Percentiles rank a stretch among this genome's conserved stretches.
Conservation (phyloP, 805 yeast genomes). For the Lachancea kluyveri region DNA sequence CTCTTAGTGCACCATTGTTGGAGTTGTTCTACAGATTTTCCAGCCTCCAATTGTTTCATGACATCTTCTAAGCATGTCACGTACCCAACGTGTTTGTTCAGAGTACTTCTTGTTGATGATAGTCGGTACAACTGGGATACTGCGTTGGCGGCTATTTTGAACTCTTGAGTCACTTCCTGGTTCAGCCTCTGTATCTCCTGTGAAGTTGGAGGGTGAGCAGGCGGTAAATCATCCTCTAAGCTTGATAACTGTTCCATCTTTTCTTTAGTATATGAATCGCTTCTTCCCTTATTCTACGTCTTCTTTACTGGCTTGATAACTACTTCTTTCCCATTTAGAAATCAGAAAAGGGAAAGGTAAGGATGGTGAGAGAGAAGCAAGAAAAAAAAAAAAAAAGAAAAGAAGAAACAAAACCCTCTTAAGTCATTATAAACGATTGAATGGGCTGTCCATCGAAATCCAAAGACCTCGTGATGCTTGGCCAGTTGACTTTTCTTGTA, state of each 20-base stretch:
- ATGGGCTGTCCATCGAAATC: no score
- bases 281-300: neutral
- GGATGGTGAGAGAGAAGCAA: no score
- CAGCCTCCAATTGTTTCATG: constrained; percentile 29
- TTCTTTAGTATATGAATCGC: neutral
- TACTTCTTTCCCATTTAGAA: no score
- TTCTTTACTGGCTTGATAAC: neutral
- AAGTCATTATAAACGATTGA: neutral
- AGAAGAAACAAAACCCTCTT: no score
- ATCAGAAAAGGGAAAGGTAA: no score
- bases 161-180: constrained; percentile 52
- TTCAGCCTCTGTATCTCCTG: constrained; percentile 33
- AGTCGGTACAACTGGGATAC: constrained; percentile 63
- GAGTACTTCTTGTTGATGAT: constrained; percentile 46
- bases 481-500: no score
- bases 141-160: constrained; percentile 66
- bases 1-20: constrained; percentile 23
- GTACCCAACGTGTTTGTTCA: constrained; percentile 53
- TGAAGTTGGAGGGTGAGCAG: constrained; percentile 27
- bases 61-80: constrained; percentile 57
- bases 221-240: constrained; percentile 25
- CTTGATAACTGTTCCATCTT: constrained; percentile 22
- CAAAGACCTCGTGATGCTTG: no score
- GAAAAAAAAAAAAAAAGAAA: no score
- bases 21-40: constrained; percentile 16